Evolutionary conservation across 1,284 basidiomycete species (phyloP), one percentile per base, ranked within the genome.

Genomic region (Amylostereum areolatum): DNA sequence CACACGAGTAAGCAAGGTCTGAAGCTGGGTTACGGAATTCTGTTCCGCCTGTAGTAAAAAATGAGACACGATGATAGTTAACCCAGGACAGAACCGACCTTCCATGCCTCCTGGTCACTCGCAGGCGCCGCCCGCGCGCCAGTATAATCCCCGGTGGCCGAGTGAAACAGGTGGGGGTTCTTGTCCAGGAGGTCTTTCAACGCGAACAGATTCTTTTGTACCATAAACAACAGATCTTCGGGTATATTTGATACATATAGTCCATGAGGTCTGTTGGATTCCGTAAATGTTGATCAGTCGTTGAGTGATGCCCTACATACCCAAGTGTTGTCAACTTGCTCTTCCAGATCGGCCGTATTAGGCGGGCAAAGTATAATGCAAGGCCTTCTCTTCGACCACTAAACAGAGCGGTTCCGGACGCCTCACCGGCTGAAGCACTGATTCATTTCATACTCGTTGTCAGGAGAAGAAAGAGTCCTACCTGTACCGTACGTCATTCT

Each of bases 341-440:
- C 59, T 85, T 87, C 95, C 96, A 98, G 53, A 98, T 76, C 1
- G 92, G 89, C 36, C 92, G 74, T 12, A 97, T 70, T 28, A 96
- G 73, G 47, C 96, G 79, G 3, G 92, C 83, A 59, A 98, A 81
- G 64, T 93, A 95, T 32, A 96, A 68, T 0, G 88, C 89, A 36
- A 98, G 74, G 1, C 92, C 96, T 67, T 98, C 92, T 57, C 94
- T 81, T 46, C 93, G 80, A 35, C 92, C 89, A 58, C 92, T 94
- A 66, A 89, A 95, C 45, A 81, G 78, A 24, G 92, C 79, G 43
- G 78, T 85, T 32, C 86, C 87, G 47, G 85, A 80, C 51, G 74
- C 78, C 54, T 87, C 86, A 39, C 77, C 83, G 81, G 53, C 6
- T 45, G 43, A 37, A 52, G 4, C 30, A 48, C 40, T 43, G 42